Evolutionary conservation across 192 early-diverging fungal species (phyloP).

Genomic region (Diversispora eburnea): DNA sequence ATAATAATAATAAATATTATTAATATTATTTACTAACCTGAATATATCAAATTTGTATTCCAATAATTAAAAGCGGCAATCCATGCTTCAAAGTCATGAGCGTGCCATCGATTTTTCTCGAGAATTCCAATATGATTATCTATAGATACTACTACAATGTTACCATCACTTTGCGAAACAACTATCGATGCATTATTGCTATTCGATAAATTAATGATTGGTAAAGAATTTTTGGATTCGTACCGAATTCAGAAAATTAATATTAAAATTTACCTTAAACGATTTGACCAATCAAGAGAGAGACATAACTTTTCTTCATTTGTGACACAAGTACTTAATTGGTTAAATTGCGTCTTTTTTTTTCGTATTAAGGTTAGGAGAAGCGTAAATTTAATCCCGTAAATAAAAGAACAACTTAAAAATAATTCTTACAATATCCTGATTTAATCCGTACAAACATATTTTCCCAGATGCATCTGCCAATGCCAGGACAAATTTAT

Average conservation of each 20-base stretch:
- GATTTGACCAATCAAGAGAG: conserved; percentile 88
- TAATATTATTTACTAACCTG: conserved; percentile 37
- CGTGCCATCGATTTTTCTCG: conserved; percentile 59
- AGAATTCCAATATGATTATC: conserved; percentile 40
- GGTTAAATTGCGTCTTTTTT: conserved; percentile 32
- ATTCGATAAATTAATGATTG: conserved; percentile 3
- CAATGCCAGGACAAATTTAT: conserved; percentile 54
- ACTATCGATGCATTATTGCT: conserved; percentile 43
- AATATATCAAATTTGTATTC: conserved; percentile 67
- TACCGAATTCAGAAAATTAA: neutral
- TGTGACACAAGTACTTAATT: conserved; percentile 41
- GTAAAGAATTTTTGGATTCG: neutral
- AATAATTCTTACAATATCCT: neutral
- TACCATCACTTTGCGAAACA: conserved; percentile 78
- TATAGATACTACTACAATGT: conserved; percentile 51
- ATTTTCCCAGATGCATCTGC: conserved; percentile 59
- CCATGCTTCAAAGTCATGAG: conserved; percentile 92
- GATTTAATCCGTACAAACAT: conserved; percentile 45
- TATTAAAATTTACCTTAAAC: conserved; percentile 34
- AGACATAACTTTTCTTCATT: conserved; percentile 64
- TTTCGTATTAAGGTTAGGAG: too few species aligned
- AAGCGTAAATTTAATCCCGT: neutral
- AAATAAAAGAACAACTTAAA: neutral
- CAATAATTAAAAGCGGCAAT: conserved; percentile 87
- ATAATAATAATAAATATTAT: neutral